These are phyloP conservation scores for Silene latifolia DNA, from an alignment of 148 eudicot genomes.

Conservation along the genomic window DNA sequence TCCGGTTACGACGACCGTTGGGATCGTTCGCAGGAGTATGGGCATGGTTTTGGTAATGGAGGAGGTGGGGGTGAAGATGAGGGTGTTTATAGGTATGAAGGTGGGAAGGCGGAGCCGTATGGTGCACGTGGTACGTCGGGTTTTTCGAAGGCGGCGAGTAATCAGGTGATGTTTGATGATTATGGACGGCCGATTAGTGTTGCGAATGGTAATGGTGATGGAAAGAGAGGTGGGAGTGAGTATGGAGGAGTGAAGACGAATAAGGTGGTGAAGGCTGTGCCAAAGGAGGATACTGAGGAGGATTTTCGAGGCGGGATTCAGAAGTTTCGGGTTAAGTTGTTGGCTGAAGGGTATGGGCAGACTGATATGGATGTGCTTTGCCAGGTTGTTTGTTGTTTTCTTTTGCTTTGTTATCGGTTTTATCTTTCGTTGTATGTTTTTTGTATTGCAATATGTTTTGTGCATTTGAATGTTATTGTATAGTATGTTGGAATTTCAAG, in stretches of 20 bases:
- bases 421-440: background rate
- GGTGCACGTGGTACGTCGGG: slow-evolving; percentile 51
- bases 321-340: slow-evolving; percentile 69
- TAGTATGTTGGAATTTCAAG: background rate
- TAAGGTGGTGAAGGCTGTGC: slow-evolving; percentile 55
- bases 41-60: slow-evolving; percentile 19
- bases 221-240: slow-evolving; percentile 12
- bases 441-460: background rate
- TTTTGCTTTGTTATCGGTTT: background rate
- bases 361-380: slow-evolving; percentile 80
- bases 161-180: slow-evolving; percentile 65
- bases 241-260: slow-evolving; percentile 20
- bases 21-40: slow-evolving; percentile 22
- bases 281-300: slow-evolving; percentile 43
- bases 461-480: background rate
- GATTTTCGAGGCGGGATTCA: slow-evolving; percentile 54
- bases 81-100: slow-evolving; percentile 60
- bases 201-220: slow-evolving; percentile 27
- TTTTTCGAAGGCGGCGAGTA: slow-evolving; percentile 28
- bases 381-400: slow-evolving; percentile 48
- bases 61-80: slow-evolving; percentile 35
- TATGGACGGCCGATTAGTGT: slow-evolving; percentile 66
- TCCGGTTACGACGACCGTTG: slow-evolving; percentile 18
- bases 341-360: slow-evolving; percentile 66
- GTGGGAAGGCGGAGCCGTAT: slow-evolving; percentile 52